Evolutionary conservation across 371 early-diverging fungal genomes (phyloP), one percentile per base, ranked within the genome.

Genomic region (Lichtheimia ornata): DNA sequence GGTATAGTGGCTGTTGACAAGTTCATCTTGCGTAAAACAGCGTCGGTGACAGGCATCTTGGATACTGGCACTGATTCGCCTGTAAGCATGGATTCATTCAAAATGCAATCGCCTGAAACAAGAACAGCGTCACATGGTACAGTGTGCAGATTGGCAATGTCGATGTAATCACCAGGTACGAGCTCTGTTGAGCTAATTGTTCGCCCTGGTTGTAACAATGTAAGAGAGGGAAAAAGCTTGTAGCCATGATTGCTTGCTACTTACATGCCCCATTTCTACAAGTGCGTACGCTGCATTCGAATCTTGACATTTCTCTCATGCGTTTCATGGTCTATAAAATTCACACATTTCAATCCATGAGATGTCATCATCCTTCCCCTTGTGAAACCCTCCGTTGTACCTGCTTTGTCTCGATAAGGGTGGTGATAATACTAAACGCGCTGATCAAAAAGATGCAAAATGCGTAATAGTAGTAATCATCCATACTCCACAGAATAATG

Each of bases 31-130:
- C 79, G 79, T 50, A 96, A 67, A 15, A 88, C 87, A 28, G 69
- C 72, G 27, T 93, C 91, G 0, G 87, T 85, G 17, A 90, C 78
- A 0, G 94, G 90, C 3, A 76, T 77, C 70, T 96, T 97, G 12
- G 93, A 91, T 13, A 89, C 88, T 25, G 89, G 89, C 2, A 89
- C 83, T 0, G 86, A 86, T 66, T 84, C 85, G 53, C 99, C 99
- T 3, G 99, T 99, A 24, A 99, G 85, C 97, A 99, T 98, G 63
- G 92, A 91, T 75, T 99, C 99, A 74, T 99, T 98, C 50, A 97
- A 89, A 59, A 99, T 96, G 67, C 97, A 97, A 66, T 96, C 97
- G 15, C 99, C 99, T 20, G 91, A 83, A n/a, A 99, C 74, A 20
- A 99, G 82, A 40, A 96, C 76, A 2, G 93, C 94, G 78, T 99